phyloP scores from a whole-genome alignment of 129 eudicot genomes.

The Chrysanthemum seticuspe region DNA sequence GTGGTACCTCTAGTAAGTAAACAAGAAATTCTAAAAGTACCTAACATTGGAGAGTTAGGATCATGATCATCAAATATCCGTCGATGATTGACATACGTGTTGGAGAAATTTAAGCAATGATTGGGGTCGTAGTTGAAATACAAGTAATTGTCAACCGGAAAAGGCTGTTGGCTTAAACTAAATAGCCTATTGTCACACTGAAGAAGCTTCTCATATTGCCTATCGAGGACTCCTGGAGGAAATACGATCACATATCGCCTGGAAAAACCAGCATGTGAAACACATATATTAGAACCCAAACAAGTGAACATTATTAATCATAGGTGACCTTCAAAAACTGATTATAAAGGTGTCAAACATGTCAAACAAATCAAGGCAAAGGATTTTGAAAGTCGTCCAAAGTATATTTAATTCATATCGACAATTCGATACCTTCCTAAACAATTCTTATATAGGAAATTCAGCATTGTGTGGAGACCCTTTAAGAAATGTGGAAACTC shows the following conservation, averaged over 20 bases:
- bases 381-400: too few relatives aligned
- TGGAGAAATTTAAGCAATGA: neutral
- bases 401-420: too few relatives aligned
- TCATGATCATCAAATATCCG: conserved; percentile 12
- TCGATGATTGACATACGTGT: conserved; percentile 13
- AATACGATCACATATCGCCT: conserved; percentile 48
- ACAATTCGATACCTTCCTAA: too few relatives aligned
- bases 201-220: conserved; percentile 59
- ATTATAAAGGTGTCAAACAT: too few relatives aligned
- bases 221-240: conserved; percentile 53
- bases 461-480: too few relatives aligned
- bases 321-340: too few relatives aligned
- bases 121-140: conserved; percentile 32
- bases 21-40: conserved; percentile 12
- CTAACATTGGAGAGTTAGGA: conserved; percentile 18
- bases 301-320: neutral
- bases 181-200: conserved; percentile 44
- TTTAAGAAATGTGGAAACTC: too few relatives aligned
- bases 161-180: conserved; percentile 49
- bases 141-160: conserved; percentile 35
- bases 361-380: too few relatives aligned
- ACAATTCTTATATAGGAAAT: too few relatives aligned
- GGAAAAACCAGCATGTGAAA: neutral
- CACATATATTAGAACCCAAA: neutral
- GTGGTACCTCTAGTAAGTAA: neutral